Evolutionary conservation across 192 early-diverging fungal species (phyloP).

Genomic region (Umbelopsis sp.): DNA sequence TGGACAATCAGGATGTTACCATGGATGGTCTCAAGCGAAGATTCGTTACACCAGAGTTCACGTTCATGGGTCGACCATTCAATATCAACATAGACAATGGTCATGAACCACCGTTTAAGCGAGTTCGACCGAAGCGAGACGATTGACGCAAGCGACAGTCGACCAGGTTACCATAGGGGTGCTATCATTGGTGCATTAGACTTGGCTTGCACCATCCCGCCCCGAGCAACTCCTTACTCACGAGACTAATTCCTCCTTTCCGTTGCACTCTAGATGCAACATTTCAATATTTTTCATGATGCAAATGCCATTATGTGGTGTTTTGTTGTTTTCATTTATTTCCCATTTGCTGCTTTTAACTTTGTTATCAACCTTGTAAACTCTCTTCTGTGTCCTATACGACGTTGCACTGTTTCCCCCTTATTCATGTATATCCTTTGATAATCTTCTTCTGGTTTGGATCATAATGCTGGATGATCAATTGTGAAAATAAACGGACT

Average conservation of each 20-base stretch:
- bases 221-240: neutral
- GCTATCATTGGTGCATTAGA: neutral
- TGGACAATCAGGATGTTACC: conserved; percentile 11
- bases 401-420: neutral
- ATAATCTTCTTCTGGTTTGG: neutral
- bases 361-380: neutral
- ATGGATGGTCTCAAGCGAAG: conserved; percentile 21
- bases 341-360: neutral
- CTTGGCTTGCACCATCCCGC: neutral
- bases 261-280: neutral
- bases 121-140: conserved; percentile 28
- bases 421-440: conserved; percentile 5
- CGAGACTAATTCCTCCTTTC: neutral
- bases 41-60: conserved; percentile 24
- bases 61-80: conserved; percentile 38
- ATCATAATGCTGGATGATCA: conserved; percentile 8
- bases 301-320: neutral
- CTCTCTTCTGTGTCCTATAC: no score
- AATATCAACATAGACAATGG: conserved; percentile 23
- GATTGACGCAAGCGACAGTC: neutral
- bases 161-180: neutral
- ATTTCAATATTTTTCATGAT: neutral
- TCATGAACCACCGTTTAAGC: conserved; percentile 36
- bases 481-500: conserved; percentile 9
- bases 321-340: neutral